Base-by-base conservation (phyloP, 805 yeast genomes). In the Teunomyces lycoperdinae region DNA sequence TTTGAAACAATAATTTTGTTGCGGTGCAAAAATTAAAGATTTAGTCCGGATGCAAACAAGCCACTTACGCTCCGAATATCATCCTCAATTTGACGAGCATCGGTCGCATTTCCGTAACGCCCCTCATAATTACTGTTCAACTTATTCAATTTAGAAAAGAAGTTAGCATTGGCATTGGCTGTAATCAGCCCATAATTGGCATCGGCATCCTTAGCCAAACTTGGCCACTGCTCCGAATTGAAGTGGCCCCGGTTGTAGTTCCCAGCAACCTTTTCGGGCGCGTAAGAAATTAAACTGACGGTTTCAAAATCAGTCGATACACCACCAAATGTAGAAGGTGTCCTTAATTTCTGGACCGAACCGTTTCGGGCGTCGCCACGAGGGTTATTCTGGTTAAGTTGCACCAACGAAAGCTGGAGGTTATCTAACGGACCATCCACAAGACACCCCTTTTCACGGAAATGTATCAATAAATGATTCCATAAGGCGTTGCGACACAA, bases 371-470 rank as follows among this genome's bases (percentile, higher is more conserved):
- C 29, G 16, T 31, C 39, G 30, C 47, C 53, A 3, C 49, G 50
- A 32, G 33, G n/a, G 36, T 32, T 32, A 28, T 44, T 31, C 35
- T 43, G 39, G 31, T 58, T 58, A 50, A 70, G 71, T 53, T 80
- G 85, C 17, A 86, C 83, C 49, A 84, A 73, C 50, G 90, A 83
- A 44, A 86, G 68, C 62, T 85, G 94, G 52, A 91, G 74, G 56
- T 83, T 87, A 50, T 86, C 92, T 54, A 91, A 73, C 1, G 89
- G 82, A 9, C 97, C 97, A 64, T 91, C 97, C 26, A 91, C 97
- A 29, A 91, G 71, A 66, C 95, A 87, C 1, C 96, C 96, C 47
- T 78, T 80, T 56, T 88, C 92, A 66, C 96, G 77, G 69, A 80
- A 90, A 62, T 89, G 95, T 41, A 80, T 67, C 55, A 91, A 71